Evolutionary conservation across 805 yeast species (phyloP), one percentile per base, ranked within the genome.

Genomic region (Ogataea sp.): DNA sequence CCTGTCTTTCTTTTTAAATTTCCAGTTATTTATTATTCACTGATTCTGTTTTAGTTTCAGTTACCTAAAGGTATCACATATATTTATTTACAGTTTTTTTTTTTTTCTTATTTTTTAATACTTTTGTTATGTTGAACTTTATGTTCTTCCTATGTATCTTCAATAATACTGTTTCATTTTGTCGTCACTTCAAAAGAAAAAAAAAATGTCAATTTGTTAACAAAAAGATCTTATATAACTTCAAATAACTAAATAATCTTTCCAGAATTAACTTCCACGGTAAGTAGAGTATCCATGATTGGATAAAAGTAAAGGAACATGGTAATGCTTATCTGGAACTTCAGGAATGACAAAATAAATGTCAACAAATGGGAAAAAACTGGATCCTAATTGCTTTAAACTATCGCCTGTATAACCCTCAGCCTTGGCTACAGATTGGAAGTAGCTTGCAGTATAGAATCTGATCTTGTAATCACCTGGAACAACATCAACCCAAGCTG

Each of bases 261-360:
- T n/a, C n/a, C n/a, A n/a, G 21, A 10, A 11, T 20, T 52, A 82
- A 53, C 84, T 77, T 2, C 97, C 97, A 41, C 97, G 72, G 64
- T 89, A 89, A 0, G 97, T 89, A 6, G 95, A 77, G 63, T 88
- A 89, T 26, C 95, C 82, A 61, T 82, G 86, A 54, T 86, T 86
- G 33, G 95, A 79, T 42, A 89, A 65, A 39, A 89, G 69, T 44
- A 89, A 63, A 0, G 97, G 97, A 39, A 89, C 82, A 56, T 89
- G 97, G 60, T 87, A 89, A 57, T 89, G 97, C 29, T 74, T 65
- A 43, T 80, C 86, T 0, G 86, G 80, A 0, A 83, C 83, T 45
- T 69, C 67, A 6, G 70, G 70, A 3, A 89, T 75, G 24, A 71
- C 72, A 54, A 89, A 89, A 1, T 71, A 67, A 30, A 89, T 83